These are phyloP conservation scores for Micractinium conductrix DNA, from an alignment of 139 green algal genomes.

Conservation along the genomic window DNA sequence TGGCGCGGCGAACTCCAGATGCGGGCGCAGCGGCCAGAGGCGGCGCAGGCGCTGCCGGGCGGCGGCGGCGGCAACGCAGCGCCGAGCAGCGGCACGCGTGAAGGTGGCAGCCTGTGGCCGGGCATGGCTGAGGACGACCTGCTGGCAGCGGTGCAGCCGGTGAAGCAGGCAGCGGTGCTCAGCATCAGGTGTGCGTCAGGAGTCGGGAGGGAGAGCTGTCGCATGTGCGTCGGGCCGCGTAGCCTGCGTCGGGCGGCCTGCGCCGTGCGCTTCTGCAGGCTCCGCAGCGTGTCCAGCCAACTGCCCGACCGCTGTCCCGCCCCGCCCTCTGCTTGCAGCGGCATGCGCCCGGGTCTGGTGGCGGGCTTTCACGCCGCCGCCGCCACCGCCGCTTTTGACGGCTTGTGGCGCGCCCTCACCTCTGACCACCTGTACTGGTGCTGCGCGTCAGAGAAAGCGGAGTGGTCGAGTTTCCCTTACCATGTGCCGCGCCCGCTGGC, in stretches of 20 bases:
- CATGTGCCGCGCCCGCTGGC: background rate
- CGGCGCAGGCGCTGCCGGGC: background rate
- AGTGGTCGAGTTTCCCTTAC: background rate
- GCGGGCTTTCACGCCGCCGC: background rate
- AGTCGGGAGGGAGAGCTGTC: background rate
- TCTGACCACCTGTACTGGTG: background rate
- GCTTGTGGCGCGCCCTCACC: background rate
- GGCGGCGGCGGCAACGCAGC: background rate
- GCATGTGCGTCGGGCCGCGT: background rate
- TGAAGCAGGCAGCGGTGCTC: background rate
- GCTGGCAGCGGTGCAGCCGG: background rate
- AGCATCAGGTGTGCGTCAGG: background rate
- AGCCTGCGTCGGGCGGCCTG: background rate
- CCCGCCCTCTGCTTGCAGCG: background rate
- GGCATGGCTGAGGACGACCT: background rate
- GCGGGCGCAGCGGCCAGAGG: background rate
- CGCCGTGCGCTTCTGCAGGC: background rate
- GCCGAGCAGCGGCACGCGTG: background rate
- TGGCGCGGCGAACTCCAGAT: background rate
- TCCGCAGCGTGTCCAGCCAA: background rate
- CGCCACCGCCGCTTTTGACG: background rate
- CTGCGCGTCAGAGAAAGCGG: background rate
- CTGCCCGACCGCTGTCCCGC: too few species aligned
- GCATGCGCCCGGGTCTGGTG: conserved; percentile 8
- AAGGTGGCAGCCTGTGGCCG: background rate